These are phyloP conservation scores for Quercus agrifolia DNA, from an alignment of 306 rosid species.

Conservation along the genomic window DNA sequence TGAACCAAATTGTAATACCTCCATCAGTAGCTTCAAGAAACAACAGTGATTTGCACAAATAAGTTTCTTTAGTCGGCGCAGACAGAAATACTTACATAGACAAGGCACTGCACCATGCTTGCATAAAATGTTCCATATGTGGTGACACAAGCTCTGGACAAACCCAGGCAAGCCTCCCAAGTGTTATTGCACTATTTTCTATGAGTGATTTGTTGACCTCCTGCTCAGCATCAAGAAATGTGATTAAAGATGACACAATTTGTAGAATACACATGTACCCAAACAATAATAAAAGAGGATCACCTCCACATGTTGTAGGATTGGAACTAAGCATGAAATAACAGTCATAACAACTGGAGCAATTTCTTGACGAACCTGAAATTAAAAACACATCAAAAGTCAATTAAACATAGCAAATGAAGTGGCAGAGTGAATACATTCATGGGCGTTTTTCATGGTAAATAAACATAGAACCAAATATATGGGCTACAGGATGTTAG, in stretches of 20 bases:
- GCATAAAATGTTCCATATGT: conserved; percentile 98
- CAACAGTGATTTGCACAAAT: background rate
- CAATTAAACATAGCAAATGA: background rate
- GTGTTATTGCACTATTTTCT: conserved; percentile 95
- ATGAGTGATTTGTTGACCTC: conserved; percentile 81
- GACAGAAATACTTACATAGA: conserved; percentile 50
- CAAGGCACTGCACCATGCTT: conserved; percentile 94
- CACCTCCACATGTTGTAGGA: conserved; percentile 91
- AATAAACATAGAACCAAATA: background rate
- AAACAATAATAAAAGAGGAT: conserved; percentile 19
- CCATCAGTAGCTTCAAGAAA: background rate
- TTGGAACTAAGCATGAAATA: conserved; percentile 80
- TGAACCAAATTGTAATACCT: background rate
- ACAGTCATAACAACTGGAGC: conserved; percentile 78
- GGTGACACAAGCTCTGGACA: conserved; percentile 95
- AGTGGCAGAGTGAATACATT: background rate
- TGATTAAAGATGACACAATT: conserved; percentile 20
- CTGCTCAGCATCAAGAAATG: conserved; percentile 43
- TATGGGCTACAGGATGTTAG: background rate
- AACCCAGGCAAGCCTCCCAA: conserved; percentile 99
- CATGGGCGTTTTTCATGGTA: background rate
- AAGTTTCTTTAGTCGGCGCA: background rate
- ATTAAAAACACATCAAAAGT: conserved; percentile 15
- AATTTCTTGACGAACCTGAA: conserved; percentile 90
- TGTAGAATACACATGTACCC: background rate